Conservation (phyloP, 225 moss, liverwort and hornwort genomes). For the Thuidium tamariscinum region DNA sequence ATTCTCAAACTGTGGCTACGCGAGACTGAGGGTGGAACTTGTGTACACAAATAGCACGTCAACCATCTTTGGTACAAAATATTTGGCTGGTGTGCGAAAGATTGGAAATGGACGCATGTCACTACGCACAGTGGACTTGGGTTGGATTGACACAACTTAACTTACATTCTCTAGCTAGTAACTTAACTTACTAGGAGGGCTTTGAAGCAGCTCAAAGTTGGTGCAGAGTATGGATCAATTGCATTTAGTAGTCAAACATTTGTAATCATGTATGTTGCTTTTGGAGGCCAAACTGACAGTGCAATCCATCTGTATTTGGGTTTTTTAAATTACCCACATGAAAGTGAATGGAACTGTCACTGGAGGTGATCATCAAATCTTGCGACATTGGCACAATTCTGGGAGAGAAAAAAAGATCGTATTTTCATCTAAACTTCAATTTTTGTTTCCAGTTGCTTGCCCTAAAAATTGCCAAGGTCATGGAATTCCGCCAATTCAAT, state of each 20-base stretch:
- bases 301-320: too few species aligned
- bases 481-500: fast-evolving
- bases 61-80: not conserved
- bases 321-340: too few species aligned
- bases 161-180: not conserved
- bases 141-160: not conserved
- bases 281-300: too few species aligned
- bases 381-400: not conserved
- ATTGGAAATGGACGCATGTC: not conserved
- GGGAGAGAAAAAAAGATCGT: not conserved
- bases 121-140: not conserved
- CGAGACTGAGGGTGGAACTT: not conserved
- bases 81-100: not conserved
- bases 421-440: not conserved
- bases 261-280: not conserved
- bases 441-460: fast-evolving
- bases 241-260: not conserved
- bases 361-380: not conserved
- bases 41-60: not conserved
- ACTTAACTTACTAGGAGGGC: too few species aligned
- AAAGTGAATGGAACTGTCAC: not conserved
- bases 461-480: not conserved
- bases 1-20: not conserved
- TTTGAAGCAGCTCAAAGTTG: not conserved
- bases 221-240: not conserved